Base-by-base conservation (phyloP, 1,139 yeast species). In the Maudiozyma humilis region DNA sequence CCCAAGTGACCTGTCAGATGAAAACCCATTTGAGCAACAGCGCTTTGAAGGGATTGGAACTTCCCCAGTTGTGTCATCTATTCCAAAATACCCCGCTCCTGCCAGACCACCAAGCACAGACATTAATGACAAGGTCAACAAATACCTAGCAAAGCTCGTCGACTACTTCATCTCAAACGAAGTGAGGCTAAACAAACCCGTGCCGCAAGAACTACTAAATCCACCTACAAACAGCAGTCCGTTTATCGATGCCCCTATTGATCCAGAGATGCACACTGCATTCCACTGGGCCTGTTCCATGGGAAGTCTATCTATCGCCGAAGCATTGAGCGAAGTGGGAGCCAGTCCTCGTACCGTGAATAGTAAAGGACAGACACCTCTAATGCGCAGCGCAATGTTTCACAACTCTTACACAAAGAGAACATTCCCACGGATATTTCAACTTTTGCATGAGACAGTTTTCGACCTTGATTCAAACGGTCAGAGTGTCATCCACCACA, bases 251-350 rank as follows among this genome's bases (percentile, higher is more conserved):
- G 62, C 58, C 1, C 65, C 91, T 6, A 87, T 91, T 43, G 98
- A 91, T 59, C 94, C 87, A 47, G 96, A 91, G 61, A 94, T 96
- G 1, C 95, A 91, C 57, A 85, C 96, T 0, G 89, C 96, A 0
- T 78, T 91, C 54, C 97, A 91, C 63, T 89, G 97, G 97, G 95
- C 97, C 0, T 84, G 96, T 37, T 84, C 97, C 0, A 82, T 91
- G 71, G 97, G 96, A 3, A 79, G 82, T 54, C 67, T 79, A 38
- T 76, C 75, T 34, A 79, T 88, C 60, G 79, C 86, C 39, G 89
- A 83, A 52, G 71, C 86, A 15, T 68, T 89, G 36, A 67, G 85
- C 19, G 75, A 77, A 44, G 70, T 74, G 8, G 91, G 94, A 1
- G 94, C 95, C 1, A 82, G 82, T 57, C 80, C 86, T 10, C 67